Percentiles rank a stretch among this genome's conserved stretches.
phyloP scores from a whole-genome alignment of 2,329 filamentous ascomycete species.

The Daldinia sp. region DNA sequence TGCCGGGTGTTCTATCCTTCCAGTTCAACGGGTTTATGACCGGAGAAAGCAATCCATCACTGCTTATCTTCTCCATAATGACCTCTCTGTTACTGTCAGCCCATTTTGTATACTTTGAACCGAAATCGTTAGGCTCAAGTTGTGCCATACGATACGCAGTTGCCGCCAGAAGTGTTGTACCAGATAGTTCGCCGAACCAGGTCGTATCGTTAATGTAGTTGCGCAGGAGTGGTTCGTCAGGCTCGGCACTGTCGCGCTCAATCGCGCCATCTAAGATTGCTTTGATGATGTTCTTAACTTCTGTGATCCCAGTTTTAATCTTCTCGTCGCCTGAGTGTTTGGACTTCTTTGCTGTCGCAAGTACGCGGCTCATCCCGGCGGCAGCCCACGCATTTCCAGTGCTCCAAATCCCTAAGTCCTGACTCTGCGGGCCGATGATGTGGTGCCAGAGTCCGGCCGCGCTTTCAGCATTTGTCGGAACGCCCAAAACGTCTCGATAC shows the following conservation, averaged over 20 bases:
- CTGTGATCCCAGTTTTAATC: constrained; percentile 52
- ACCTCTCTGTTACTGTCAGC: constrained; percentile 56
- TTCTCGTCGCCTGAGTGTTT: constrained; percentile 43
- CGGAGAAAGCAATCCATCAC: constrained; percentile 54
- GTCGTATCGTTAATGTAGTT: constrained; percentile 60
- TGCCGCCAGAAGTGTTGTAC: constrained; percentile 60
- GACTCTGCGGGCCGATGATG: constrained; percentile 55
- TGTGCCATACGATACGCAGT: constrained; percentile 60
- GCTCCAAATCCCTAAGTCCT: constrained; percentile 58
- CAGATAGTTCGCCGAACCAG: constrained; percentile 62
- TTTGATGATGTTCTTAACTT: constrained; percentile 52
- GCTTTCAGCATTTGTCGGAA: constrained; percentile 46
- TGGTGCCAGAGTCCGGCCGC: constrained; percentile 57
- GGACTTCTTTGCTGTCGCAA: constrained; percentile 57
- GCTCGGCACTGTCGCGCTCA: constrained; percentile 45
- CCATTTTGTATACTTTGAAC: constrained; percentile 55
- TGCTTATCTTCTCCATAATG: constrained; percentile 53
- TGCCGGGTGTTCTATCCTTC: constrained; percentile 50
- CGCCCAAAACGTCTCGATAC: constrained; percentile 57
- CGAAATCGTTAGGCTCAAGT: constrained; percentile 55
- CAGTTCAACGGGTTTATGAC: constrained; percentile 58
- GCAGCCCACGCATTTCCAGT: constrained; percentile 63
- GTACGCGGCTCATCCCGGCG: constrained; percentile 60
- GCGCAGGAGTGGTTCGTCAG: constrained; percentile 54
- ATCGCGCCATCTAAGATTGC: constrained; percentile 51